Evolutionary conservation across 768 basidiomycete genomes (phyloP), one percentile per base, ranked within the genome.

Genomic region (Candolleomyces eurysporus): DNA sequence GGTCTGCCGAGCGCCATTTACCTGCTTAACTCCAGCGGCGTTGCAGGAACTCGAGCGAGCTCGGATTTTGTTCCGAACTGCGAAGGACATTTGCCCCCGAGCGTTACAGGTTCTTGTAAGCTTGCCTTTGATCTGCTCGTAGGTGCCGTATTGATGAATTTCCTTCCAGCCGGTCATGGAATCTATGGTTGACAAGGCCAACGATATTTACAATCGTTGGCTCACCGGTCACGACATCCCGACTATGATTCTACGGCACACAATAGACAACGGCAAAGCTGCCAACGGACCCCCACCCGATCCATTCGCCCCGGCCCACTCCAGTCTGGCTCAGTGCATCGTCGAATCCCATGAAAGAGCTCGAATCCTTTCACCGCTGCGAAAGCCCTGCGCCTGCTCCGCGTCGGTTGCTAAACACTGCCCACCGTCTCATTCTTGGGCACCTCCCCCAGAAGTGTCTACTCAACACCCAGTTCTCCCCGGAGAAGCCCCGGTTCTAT

Each of bases 1-100:
- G 58, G 82, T 89, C 21, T 85, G 83, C 46, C 80, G 88, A 57
- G 85, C 86, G 16, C 88, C 88, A n/a, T 85, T 83, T 69, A 82
- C 86, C 30, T 85, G 83, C 63, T 73, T 89, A 13, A 82, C 84
- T 13, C 83, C 85, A 54, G 84, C 83, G 64, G 87, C 84, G 43
- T 76, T 90, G 42, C 82, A 84, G 68, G 85, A 89, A 67, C 75
- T 90, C 11, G 78, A 84, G 67, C 74, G 81, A 40, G 80, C 80
- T 8, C 72, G 80, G 43, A 68, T 71, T 59, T 63, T 82, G 48
- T 84, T 82, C 68, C 76, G 77, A 53, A 70, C 76, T 21, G 81
- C 79, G 32, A 78, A 77, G 62, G 76, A 79, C 53, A 75, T 69
- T 22, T 82, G 80, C 67, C 77, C 80, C 43, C 73, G 80, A 57